Evolutionary conservation across 192 early-diverging fungal genomes (phyloP).

Genomic region (Borealophlyctis nickersoniae): DNA sequence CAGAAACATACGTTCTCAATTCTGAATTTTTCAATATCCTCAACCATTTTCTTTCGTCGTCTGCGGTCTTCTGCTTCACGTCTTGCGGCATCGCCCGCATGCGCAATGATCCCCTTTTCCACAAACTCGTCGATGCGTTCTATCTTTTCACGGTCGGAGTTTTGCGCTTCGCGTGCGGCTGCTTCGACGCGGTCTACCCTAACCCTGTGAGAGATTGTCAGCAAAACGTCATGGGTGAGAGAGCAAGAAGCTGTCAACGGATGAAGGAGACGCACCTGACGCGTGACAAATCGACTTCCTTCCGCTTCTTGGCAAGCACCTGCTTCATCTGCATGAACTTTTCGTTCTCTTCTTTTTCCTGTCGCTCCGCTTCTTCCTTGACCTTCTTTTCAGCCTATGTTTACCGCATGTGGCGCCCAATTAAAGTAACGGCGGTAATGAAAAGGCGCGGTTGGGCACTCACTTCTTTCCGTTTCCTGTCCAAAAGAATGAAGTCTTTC

Average conservation of each 20-base stretch:
- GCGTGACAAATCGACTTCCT: slow-evolving; percentile 16
- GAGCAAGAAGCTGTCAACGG: neutral
- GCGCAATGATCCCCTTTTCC: neutral
- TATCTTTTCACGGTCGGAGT: slow-evolving; percentile 4
- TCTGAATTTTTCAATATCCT: slow-evolving; percentile 23
- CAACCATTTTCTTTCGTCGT: slow-evolving; percentile 5
- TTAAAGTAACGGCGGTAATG: no score
- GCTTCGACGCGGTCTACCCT: neutral
- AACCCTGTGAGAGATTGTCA: neutral
- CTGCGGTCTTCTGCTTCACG: slow-evolving; percentile 12
- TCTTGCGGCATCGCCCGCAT: slow-evolving; percentile 12
- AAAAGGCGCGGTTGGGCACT: no score
- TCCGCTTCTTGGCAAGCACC: slow-evolving; percentile 23
- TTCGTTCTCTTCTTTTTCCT: slow-evolving; percentile 30
- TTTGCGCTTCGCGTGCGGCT: slow-evolving; percentile 8
- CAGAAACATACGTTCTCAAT: neutral
- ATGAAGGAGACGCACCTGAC: slow-evolving; percentile 7
- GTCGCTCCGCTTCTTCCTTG: slow-evolving; percentile 43
- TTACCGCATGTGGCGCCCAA: no score
- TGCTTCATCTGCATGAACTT: slow-evolving; percentile 37
- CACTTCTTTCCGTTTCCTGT: neutral
- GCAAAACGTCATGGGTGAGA: neutral
- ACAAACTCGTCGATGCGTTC: slow-evolving; percentile 14
- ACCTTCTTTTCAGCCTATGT: slow-evolving; percentile 31
- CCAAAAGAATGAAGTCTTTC: neutral